Percentiles rank a stretch among this genome's conserved stretches.
These are phyloP conservation scores for Colletotrichum sp. DNA, from an alignment of 2,329 filamentous ascomycete species.

Conservation along the genomic window DNA sequence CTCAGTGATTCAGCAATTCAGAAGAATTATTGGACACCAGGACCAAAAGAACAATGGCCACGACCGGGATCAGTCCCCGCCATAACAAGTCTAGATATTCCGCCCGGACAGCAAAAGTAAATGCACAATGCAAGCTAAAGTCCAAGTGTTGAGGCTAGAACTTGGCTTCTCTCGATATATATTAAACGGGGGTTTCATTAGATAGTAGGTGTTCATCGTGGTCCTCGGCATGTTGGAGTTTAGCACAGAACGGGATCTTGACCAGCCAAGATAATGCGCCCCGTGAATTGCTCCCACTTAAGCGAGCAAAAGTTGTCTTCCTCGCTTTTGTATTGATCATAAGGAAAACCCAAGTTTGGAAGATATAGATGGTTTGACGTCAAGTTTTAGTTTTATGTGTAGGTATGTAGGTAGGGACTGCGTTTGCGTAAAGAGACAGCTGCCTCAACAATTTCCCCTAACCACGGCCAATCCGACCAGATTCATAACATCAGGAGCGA, in stretches of 20 bases:
- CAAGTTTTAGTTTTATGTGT: not conserved
- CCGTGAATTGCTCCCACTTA: not conserved
- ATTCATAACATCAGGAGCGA: not conserved
- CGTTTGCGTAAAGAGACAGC: not conserved
- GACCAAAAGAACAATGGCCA: not conserved
- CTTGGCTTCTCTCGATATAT: not conserved
- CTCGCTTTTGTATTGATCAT: not conserved
- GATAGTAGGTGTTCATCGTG: not conserved
- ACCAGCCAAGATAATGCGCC: not conserved
- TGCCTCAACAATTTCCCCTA: not conserved
- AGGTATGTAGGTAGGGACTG: not conserved
- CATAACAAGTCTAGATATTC: not conserved
- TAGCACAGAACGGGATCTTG: not conserved
- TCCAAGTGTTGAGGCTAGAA: not conserved
- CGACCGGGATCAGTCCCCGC: not conserved
- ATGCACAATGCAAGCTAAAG: not conserved
- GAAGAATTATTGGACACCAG: too few relatives aligned
- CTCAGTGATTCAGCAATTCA: too few relatives aligned
- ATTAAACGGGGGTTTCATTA: not conserved
- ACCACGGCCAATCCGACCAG: not conserved
- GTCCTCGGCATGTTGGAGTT: too few relatives aligned
- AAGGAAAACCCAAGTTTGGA: not conserved
- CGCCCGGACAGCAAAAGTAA: not conserved
- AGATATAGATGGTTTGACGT: not conserved
- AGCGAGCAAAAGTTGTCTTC: not conserved